phyloP scores from a whole-genome alignment of 2,329 filamentous ascomycete genomes.

The Coniochaeta pulveracea region DNA sequence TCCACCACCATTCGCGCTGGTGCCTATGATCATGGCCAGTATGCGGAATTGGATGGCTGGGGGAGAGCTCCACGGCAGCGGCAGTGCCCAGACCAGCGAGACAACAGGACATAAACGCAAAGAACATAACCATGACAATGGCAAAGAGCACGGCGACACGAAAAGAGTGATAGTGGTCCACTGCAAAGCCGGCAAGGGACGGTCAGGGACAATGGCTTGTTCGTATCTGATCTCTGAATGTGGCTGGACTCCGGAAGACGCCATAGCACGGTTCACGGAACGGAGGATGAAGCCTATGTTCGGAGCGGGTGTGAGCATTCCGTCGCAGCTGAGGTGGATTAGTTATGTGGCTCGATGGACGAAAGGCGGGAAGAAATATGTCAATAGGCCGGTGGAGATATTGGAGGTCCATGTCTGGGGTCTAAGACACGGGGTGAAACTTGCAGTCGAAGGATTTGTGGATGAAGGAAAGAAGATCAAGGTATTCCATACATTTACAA shows the following conservation, averaged over 20 bases:
- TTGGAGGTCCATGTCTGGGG: constrained; percentile 88
- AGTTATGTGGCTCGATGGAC: constrained; percentile 85
- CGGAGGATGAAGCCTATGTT: constrained; percentile 83
- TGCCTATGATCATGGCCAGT: constrained; percentile 80
- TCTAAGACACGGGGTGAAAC: constrained; percentile 74
- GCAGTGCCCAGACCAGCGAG: too few species aligned
- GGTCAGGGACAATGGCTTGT: constrained; percentile 79
- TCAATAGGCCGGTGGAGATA: constrained; percentile 75
- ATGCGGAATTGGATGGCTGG: constrained; percentile 81
- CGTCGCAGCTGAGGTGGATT: constrained; percentile 81
- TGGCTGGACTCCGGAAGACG: constrained; percentile 42
- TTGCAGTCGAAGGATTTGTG: constrained; percentile 72
- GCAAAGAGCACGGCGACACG: constrained; percentile 10
- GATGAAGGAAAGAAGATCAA: constrained; percentile 87
- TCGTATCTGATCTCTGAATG: constrained; percentile 87
- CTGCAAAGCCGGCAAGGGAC: constrained; percentile 93
- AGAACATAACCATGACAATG: constrained; percentile 23
- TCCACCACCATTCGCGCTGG: constrained; percentile 80
- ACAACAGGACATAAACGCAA: too few species aligned
- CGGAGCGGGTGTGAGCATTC: constrained; percentile 82
- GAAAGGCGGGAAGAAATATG: constrained; percentile 61
- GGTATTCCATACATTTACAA: constrained; percentile 68
- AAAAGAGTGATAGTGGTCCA: constrained; percentile 76
- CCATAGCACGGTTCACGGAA: constrained; percentile 55
- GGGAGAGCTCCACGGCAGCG: constrained; percentile 19